phyloP scores from a whole-genome alignment of 2,329 filamentous ascomycete genomes.

The Xylaria hypoxylon region DNA sequence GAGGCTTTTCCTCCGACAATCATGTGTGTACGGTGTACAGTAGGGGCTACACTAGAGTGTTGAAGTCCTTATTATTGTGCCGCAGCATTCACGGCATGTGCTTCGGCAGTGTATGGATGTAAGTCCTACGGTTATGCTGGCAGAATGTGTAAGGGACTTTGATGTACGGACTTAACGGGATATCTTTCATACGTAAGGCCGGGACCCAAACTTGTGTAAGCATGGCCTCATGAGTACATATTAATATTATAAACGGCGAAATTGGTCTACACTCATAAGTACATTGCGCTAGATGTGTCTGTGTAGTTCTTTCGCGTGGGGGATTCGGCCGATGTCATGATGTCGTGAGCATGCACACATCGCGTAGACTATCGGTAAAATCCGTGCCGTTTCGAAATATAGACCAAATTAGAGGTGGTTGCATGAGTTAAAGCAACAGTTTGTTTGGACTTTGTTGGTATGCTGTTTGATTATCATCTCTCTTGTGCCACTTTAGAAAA shows the following conservation, averaged over 20 bases:
- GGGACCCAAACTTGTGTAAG: neutral
- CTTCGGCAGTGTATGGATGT: neutral
- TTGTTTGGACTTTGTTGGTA: neutral
- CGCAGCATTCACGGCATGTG: neutral
- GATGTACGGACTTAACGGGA: neutral
- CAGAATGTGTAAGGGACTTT: neutral
- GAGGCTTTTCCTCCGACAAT: neutral
- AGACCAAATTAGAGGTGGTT: neutral
- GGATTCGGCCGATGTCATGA: neutral
- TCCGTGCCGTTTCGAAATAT: constrained; percentile 7
- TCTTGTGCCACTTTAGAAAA: neutral
- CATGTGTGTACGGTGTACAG: neutral
- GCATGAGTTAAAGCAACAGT: neutral
- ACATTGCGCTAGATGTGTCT: neutral
- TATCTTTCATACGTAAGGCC: neutral
- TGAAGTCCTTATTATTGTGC: neutral
- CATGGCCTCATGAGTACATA: constrained; percentile 1
- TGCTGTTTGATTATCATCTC: neutral
- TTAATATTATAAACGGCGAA: neutral
- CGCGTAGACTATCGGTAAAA: neutral
- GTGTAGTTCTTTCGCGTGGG: neutral
- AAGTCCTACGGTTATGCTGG: neutral
- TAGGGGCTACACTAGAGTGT: neutral
- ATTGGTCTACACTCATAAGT: too few species aligned
- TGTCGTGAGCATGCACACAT: constrained; percentile 1